Evolutionary conservation across 495 filamentous ascomycete genomes (phyloP), one percentile per base, ranked within the genome.

Genomic region (Xylaria curta): DNA sequence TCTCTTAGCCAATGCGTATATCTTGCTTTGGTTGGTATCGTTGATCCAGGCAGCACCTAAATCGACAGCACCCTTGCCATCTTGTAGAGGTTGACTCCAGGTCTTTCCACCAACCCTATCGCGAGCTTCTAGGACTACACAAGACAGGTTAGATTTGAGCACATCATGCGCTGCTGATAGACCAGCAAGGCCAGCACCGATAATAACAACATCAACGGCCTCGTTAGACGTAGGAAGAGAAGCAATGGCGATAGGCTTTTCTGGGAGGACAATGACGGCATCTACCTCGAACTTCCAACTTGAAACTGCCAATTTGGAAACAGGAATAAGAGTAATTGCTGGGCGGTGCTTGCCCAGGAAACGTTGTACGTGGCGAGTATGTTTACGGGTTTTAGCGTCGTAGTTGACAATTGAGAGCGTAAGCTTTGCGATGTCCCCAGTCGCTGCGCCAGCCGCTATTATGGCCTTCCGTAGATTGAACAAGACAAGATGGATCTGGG

Each of bases 31-130:
- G 51, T 80, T 87, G 6, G 79, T 83, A 49, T 85, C 81, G 75
- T 88, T 88, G 69, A 87, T 83, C 85, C 85, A 88, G 5, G 84
- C 83, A 2, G 82, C 85, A 7, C 85, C 86, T 28, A 87, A 68
- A 42, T 87, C 86, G 24, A 81, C 78, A 19, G 69, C 19, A n/a
- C 80, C 82, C 19, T 74, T 70, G 28, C 54, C 28, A 58, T 58
- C 54, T 17, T 58, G 6, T 24, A 58, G 28, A 0, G 68, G 70
- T 5, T 60, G 28, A 31, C 73, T 79, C 76, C 76, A 83, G 0
- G 80, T 83, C 66, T 85, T 86, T 1, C 87, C 87, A 1, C 87
- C 87, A 0, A 88, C 85, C 6, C 83, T 79, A 68, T 87, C 79
- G 1, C 82, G 76, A 13, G 83, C 85, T 71, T 89, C 87, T 9